Evolutionary conservation across 2,329 filamentous ascomycete species (phyloP).

Genomic region (Cladosporium cucumerinum): DNA sequence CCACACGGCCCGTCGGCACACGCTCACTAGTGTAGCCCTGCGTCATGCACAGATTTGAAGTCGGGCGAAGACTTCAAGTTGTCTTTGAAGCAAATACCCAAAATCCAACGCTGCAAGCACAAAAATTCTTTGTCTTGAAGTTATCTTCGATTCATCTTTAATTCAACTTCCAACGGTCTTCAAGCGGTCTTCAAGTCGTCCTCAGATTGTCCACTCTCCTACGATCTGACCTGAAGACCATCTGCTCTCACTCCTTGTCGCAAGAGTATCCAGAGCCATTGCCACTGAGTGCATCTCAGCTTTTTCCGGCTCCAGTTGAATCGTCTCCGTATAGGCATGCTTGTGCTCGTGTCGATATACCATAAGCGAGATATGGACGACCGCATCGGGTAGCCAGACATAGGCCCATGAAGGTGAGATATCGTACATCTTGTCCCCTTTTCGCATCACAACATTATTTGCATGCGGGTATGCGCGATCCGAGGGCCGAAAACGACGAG

Average conservation of each 20-base stretch:
- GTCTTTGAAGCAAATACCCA: neutral
- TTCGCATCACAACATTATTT: neutral
- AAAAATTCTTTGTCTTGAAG: neutral
- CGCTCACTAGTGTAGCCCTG: neutral
- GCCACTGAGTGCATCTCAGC: neutral
- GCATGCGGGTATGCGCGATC: neutral
- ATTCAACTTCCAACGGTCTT: too few species aligned
- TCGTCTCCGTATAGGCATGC: neutral
- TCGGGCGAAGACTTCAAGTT: neutral
- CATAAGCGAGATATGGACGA: neutral
- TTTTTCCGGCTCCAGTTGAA: neutral
- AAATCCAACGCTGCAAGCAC: neutral
- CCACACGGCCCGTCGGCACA: constrained; percentile 8
- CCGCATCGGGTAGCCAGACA: neutral
- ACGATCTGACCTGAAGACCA: neutral
- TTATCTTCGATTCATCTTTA: neutral
- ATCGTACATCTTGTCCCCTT: neutral
- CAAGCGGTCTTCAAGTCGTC: too few species aligned
- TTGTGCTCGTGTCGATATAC: neutral
- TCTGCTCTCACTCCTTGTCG: neutral
- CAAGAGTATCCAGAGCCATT: neutral
- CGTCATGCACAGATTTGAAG: neutral
- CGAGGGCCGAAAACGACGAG: neutral
- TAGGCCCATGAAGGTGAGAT: neutral
- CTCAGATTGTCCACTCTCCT: neutral